Evolutionary conservation across 768 basidiomycete species (phyloP), one percentile per base, ranked within the genome.

Genomic region (Trichaptum fuscoviolaceum): DNA sequence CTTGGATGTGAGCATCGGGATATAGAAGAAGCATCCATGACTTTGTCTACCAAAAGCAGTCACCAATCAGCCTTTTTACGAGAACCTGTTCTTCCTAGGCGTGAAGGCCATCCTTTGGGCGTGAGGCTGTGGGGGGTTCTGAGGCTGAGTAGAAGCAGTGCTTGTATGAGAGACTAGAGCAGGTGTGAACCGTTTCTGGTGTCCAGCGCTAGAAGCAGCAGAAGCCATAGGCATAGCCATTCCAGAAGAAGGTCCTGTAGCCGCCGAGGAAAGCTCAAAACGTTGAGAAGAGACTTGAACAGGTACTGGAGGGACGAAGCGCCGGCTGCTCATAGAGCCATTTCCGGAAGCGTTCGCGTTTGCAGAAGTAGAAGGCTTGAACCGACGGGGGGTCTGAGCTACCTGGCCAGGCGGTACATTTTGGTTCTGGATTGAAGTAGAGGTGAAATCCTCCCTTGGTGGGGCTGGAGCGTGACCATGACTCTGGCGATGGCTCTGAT

Each of bases 31-130:
- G 42, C 42, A 52, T 52, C 42, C 42, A 3, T 52, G 3, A 12
- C 30, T 30, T 30, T 30, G 30, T 30, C 8, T 30, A 30, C 30
- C 8, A 8, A 2, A 30, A 30, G 30, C 30, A 30, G 30, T 52
- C 42, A 20, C 42, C 42, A 15, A 20, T 5, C 42, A 52, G 42
- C 20, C 42, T 30, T 8, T 30, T 8, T 30, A 52, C 20, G 42
- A 52, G 42, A 52, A 52, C 20, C 42, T 52, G 10, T 52, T 52
- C 10, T 52, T 52, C 42, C 42, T 4, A 20, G 35, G 65, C 1
- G 35, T 34, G n/a, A 36, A 62, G 2, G 61, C 26, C 35, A 34
- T 62, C 35, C 34, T n/a, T 35, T 67, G 66, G n/a, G 58, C 23
- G 17, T 58, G 63, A 18, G 66, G 6, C 35, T 26, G 18, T 17